Evolutionary conservation across 2,329 filamentous ascomycete species (phyloP), one percentile per base, ranked within the genome.

Genomic region (Bipolaris sorokiniana): DNA sequence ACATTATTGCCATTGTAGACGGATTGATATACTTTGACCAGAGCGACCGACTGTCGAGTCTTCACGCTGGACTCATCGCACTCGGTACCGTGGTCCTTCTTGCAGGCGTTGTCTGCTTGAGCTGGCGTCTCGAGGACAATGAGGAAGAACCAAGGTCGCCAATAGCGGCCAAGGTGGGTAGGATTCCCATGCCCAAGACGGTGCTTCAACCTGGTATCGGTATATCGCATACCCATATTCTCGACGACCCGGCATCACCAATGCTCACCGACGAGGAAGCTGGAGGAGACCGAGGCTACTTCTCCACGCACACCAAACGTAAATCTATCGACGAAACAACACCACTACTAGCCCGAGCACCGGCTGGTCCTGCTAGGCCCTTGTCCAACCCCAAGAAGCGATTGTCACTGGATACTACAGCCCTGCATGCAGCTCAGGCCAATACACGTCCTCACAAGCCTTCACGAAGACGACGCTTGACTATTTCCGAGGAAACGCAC

Each of bases 1-100:
- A 99, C 82, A 97, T 99, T 71, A 93, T 98, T 71, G 95, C 95
- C 64, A 99, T 99, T 66, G 82, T 98, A 66, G 95, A 99, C 77
- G 95, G 95, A 31, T 83, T 99, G 66, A 97, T 99, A 69, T 99
- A 98, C 78, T 99, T 98, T 79, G 85, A 90, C 68, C 95, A 99
- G 77, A 90, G 89, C 51, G 89, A 92, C 63, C 84, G 90, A 54
- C 86, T 99, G 61, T 87, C 88, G 15, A 83, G 87, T 0, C 78
- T 95, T 2, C 88, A 91, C 70, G 94, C 90, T 15, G 86, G 87
- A 36, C 84, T 96, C 56, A 96, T 98, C 61, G 86, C 92, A 0
- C 77, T 99, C 1, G 95, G 95, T 10, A 98, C 94, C 0, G 82
- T 88, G 31, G 90, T 99, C 51, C 82, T 99, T 16, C 84, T 99